Base-by-base conservation (phyloP, 2,329 filamentous ascomycete species). In the Ascocoryne sarcoides region DNA sequence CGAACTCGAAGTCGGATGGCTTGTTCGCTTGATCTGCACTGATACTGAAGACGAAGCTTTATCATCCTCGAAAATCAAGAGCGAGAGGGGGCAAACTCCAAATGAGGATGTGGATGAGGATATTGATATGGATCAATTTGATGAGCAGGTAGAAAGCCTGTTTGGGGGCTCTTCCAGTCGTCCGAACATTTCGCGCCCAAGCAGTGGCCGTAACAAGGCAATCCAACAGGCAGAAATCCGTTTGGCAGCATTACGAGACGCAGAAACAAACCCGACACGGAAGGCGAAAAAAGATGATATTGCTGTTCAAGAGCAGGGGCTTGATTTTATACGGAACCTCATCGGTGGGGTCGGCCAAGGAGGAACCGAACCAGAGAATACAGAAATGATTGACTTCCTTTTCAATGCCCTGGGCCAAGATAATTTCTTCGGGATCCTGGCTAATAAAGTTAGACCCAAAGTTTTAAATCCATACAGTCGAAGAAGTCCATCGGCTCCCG, bases 261-360 rank as follows among this genome's bases (percentile, higher is more conserved):
- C 73, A 10, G 85, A 92, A 56, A 65, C 80, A 33, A 82, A 84
- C 46, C 75, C 79, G 16, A 68, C 71, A 17, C 72, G 79, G 20
- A 80, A 80, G 56, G 77, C 81, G 14, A 75, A 82, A 38, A 79
- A 79, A 49, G 84, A 95, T 49, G 85, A 93, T 49, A 70, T 89
- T 28, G 80, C 81, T 2, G 84, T 95, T 19, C 90, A 96, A 62
- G 87, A 95, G 58, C 89, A 96, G 62, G 85, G 82, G 0, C 74
- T 96, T 14, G 83, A 93, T 53, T 82, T 96, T 52, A 77, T 98
- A 47, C 76, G 90, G 40, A 98, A 98, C 61, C 69, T 96, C 21
- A 84, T 95, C 50, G 83, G 82, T 42, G 51, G 76, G 61, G 50
- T 70, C 64, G 50, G 68, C 60, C 45, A 76, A 66, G 63, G 74